Evolutionary conservation across 306 rosid species (phyloP), one percentile per base, ranked within the genome.

Genomic region (Pachyrhizus erosus): DNA sequence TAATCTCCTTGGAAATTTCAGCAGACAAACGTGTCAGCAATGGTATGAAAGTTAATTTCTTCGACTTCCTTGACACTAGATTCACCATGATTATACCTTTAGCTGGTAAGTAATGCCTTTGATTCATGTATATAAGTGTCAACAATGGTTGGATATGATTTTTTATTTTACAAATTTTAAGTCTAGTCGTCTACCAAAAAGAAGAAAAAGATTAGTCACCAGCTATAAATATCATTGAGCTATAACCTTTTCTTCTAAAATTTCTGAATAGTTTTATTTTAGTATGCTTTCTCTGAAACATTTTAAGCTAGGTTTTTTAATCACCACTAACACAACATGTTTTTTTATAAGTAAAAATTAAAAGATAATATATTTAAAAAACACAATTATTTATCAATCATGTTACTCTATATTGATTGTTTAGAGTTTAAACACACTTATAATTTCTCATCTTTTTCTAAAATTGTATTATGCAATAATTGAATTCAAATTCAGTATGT

Each of bases 11-110:
- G 17, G 55, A 68, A 79, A 52, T n/a, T 51, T 15, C 29, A 51
- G 76, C 69, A 52, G 76, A 68, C 29, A 51, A 34, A 54, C 4
- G 78, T 33, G 68, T 55, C 76, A 68, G 57, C 77, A 57, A 57
- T 17, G 54, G 39, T 46, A 9, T 17, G 73, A 65, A 37, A 39
- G 48, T 26, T 77, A 23, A 78, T 77, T 83, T 70, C 7, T 62
- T 77, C 71, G 79, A 83, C 70, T 76, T 57, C 27, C 23, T 55
- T 68, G 7, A 55, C 37, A 26, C 21, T 17, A 18, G 4, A 15
- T 58, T 70, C 27, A 67, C 73, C 17, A 31, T 75, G 11, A 82
- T 75, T 65, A 75, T 77, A 49, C 75, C 23, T 7, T 66, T 42
- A 64, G 18, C 11, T 17, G 21, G 43, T 17, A 1, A 57, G 37